Evolutionary conservation across 2,329 filamentous ascomycete species (phyloP), one percentile per base, ranked within the genome.

Genomic region (Parascedosporium putredinis): DNA sequence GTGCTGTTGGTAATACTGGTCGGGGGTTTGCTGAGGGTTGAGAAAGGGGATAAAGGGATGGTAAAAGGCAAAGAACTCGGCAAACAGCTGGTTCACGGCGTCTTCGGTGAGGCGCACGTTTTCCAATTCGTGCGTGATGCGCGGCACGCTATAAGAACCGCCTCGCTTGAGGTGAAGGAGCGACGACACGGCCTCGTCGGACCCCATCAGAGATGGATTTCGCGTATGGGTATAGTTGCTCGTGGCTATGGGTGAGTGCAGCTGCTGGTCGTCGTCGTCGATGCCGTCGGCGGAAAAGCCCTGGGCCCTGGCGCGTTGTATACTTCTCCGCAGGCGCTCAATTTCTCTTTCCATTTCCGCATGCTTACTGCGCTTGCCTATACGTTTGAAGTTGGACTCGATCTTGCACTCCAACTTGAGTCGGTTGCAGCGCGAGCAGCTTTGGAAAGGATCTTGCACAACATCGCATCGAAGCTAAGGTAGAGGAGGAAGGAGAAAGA

Each of bases 301-400:
- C 57, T 82, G 76, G 18, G 72, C 59, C 58, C 78, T 74, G 52
- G 83, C 81, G 55, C 74, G 72, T 51, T 77, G 69, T 53, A 86
- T 72, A 58, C 73, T 78, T 43, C 79, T 75, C 47, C 81, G 77
- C 56, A 84, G 67, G 54, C 73, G 78, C 51, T 87, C 84, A 59
- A 90, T 86, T 65, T 90, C 84, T 67, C 82, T 85, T 62, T 88
- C 86, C 85, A 90, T 90, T 67, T 90, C 86, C 59, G 86, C 86
- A 65, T 91, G 86, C 63, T 87, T 86, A 55, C 81, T 86, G 38
- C 86, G 78, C 71, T 93, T 93, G 55, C 86, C 84, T 16, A 90
- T 74, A 57, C 86, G 82, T 74, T 89, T 90, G 69, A 91, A 91
- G 65, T 89, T 88, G 59, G 84, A 86, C 65, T 91, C 86, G 65